phyloP scores from a whole-genome alignment of 78 protist genomes.

The Anaeramoeba flamelloides region DNA sequence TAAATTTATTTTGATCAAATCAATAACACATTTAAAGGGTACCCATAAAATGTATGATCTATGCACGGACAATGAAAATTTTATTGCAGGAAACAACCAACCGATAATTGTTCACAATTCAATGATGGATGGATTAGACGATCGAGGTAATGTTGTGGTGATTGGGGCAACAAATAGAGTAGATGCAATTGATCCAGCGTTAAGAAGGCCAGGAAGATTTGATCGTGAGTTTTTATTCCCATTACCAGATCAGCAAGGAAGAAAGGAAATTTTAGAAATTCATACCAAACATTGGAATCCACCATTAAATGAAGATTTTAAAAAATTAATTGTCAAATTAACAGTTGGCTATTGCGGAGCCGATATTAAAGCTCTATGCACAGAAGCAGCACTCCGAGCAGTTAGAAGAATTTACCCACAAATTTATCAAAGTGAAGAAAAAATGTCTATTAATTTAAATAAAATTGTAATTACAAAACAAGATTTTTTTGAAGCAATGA shows the following conservation, averaged over 20 bases:
- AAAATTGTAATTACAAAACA: too few relatives aligned
- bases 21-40: too few relatives aligned
- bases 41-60: too few relatives aligned
- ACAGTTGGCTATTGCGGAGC: slow-evolving; percentile 80
- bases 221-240: slow-evolving; percentile 75
- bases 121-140: too few relatives aligned
- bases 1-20: too few relatives aligned
- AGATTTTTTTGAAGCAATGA: too few relatives aligned
- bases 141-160: slow-evolving; percentile 67
- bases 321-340: slow-evolving; percentile 14
- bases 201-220: slow-evolving; percentile 88
- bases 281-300: slow-evolving; percentile 53
- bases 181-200: slow-evolving; percentile 83
- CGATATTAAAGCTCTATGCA: slow-evolving; percentile 51
- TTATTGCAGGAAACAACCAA: too few relatives aligned
- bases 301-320: not conserved
- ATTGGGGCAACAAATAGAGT: slow-evolving; percentile 88
- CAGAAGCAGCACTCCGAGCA: slow-evolving; percentile 54
- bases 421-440: too few relatives aligned
- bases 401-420: slow-evolving; percentile 51
- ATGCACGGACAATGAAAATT: too few relatives aligned
- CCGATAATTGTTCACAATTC: too few relatives aligned
- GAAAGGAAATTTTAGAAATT: slow-evolving; percentile 40
- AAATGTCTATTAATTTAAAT: too few relatives aligned
- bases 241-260: slow-evolving; percentile 42